These are phyloP conservation scores for Dactylellina haptotyla DNA, from an alignment of 2,329 filamentous ascomycete species.

Conservation along the genomic window DNA sequence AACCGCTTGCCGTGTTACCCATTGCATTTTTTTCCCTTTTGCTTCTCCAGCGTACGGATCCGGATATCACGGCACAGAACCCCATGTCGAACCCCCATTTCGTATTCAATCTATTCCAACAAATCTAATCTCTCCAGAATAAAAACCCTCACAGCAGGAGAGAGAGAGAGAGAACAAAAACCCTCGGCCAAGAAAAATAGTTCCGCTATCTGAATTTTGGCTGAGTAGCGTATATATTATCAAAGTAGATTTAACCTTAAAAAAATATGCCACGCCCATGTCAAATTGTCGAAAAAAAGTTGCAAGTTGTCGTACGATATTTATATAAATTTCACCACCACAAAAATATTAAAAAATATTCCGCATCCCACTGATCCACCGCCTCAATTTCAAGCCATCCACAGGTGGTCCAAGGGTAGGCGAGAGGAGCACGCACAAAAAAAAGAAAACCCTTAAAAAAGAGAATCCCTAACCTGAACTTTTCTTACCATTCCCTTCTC, in stretches of 20 bases:
- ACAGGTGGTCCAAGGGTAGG: no score
- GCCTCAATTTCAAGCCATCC: no score
- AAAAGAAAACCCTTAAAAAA: background rate
- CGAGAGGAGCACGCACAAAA: no score
- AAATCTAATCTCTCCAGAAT: background rate
- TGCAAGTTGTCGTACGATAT: background rate
- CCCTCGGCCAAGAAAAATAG: background rate
- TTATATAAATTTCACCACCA: no score
- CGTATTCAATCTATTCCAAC: background rate
- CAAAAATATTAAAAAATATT: no score
- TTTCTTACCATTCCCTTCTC: no score
- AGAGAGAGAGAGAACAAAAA: background rate
- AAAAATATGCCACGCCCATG: no score
- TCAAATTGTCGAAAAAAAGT: background rate
- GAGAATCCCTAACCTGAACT: no score
- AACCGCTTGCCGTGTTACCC: no score
- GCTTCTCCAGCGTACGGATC: background rate
- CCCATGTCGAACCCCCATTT: background rate
- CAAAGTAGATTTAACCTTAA: background rate
- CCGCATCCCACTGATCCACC: no score
- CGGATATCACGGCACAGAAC: conserved; percentile 26
- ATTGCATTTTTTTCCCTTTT: no score
- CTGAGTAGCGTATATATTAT: conserved; percentile 1
- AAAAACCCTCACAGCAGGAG: background rate
- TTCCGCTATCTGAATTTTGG: no score